Percentiles rank a stretch among this genome's conserved stretches.
These are phyloP conservation scores for Microstegium vimineum DNA, from an alignment of 176 grass and related monocot species.

Conservation along the genomic window DNA sequence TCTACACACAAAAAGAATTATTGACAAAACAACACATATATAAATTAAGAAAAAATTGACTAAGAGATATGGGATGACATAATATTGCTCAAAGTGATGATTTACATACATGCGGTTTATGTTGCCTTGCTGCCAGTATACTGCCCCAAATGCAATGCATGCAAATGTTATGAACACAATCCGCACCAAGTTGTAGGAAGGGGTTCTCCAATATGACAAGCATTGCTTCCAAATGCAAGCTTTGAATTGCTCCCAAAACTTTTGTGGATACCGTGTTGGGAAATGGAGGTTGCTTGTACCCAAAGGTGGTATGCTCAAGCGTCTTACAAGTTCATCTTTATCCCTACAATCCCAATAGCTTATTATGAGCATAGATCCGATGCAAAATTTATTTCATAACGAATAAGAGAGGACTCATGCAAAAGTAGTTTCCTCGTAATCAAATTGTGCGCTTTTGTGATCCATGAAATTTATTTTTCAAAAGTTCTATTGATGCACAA, in stretches of 20 bases:
- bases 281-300: conserved; percentile 46
- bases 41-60: not conserved
- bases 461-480: not conserved
- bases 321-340: conserved; percentile 32
- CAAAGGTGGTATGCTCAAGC: conserved; percentile 34
- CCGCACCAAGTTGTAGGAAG: conserved; percentile 62
- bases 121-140: conserved; percentile 61
- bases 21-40: not conserved
- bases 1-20: conserved; percentile 18
- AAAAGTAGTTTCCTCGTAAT: not conserved
- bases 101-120: conserved; percentile 55
- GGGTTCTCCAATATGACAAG: conserved; percentile 75
- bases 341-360: conserved; percentile 42
- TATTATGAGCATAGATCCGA: not conserved
- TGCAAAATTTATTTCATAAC: not conserved
- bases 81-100: not conserved
- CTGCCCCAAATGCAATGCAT: conserved; percentile 13
- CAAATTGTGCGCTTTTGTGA: not conserved
- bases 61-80: not conserved
- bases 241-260: conserved; percentile 51
- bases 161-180: conserved; percentile 26
- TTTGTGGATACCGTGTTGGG: conserved; percentile 50
- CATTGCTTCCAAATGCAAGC: conserved; percentile 80
- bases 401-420: not conserved
- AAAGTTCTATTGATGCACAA: not conserved